A percentile compares a stretch with the other conserved stretches of the same genome.
phyloP scores from a whole-genome alignment of 768 basidiomycete species.

The Lentinula detonsa region DNA sequence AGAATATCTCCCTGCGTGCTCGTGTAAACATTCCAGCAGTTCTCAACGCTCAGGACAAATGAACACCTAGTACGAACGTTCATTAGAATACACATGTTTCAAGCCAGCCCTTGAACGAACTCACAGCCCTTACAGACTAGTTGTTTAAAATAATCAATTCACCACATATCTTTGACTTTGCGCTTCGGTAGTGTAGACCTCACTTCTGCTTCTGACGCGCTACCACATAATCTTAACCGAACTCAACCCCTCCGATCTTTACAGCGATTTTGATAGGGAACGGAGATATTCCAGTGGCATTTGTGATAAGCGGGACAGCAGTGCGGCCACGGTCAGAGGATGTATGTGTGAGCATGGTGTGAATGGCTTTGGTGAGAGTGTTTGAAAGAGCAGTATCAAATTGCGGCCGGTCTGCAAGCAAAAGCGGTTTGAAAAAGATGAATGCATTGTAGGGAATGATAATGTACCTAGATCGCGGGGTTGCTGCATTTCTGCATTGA shows the following conservation, averaged over 20 bases:
- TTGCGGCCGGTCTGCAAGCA: constrained; percentile 32
- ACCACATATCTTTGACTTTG: too few relatives aligned
- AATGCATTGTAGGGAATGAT: not conserved
- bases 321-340: constrained; percentile 72
- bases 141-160: too few relatives aligned
- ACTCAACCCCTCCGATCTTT: constrained; percentile 38
- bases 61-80: too few relatives aligned
- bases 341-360: constrained; percentile 70
- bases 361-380: constrained; percentile 59
- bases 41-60: too few relatives aligned
- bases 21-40: too few relatives aligned
- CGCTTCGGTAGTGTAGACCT: too few relatives aligned
- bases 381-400: constrained; percentile 55
- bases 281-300: constrained; percentile 69
- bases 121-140: too few relatives aligned
- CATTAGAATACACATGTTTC: too few relatives aligned
- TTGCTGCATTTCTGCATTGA: constrained; percentile 76
- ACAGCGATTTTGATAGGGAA: constrained; percentile 72
- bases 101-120: too few relatives aligned
- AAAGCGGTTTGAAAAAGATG: not conserved
- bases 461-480: constrained; percentile 59
- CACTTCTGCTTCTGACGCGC: too few relatives aligned
- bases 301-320: constrained; percentile 76
- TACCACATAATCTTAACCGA: not conserved
- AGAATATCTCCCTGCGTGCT: too few relatives aligned